Evolutionary conservation across 768 basidiomycete genomes (phyloP).

Genomic region (Mycena sanguinolenta): DNA sequence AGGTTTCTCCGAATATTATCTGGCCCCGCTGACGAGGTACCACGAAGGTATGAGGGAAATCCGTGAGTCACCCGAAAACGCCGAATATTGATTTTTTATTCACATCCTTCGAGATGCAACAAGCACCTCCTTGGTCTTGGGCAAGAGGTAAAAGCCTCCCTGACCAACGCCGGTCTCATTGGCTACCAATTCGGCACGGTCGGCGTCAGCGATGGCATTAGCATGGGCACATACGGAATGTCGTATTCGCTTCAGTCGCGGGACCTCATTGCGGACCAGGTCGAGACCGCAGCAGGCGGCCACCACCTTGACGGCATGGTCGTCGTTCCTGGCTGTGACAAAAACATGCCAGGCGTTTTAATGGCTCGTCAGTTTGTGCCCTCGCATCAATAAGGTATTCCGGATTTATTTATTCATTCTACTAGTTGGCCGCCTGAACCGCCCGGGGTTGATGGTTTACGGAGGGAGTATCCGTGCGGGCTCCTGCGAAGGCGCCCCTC

Average conservation of each 20-base stretch:
- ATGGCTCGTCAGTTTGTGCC: conserved; percentile 84
- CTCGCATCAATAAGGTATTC: conserved; percentile 1
- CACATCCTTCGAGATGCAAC: conserved; percentile 80
- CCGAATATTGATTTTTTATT: neutral
- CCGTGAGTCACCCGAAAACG: conserved; percentile 73
- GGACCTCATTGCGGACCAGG: conserved; percentile 97
- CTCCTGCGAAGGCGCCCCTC: conserved; percentile 88
- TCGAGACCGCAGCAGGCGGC: conserved; percentile 95
- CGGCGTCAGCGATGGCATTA: conserved; percentile 98
- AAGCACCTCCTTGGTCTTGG: conserved; percentile 92
- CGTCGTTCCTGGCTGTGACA: conserved; percentile 97
- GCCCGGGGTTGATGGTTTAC: conserved; percentile 98
- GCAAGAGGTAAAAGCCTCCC: conserved; percentile 86
- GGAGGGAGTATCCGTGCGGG: conserved; percentile 96
- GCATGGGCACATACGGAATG: conserved; percentile 97
- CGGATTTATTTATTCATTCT: neutral
- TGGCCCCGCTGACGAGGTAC: conserved; percentile 36
- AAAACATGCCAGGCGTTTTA: conserved; percentile 99
- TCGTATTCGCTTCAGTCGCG: conserved; percentile 96
- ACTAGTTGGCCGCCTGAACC: conserved; percentile 92
- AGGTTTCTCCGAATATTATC: conserved; percentile 44
- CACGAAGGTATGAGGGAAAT: conserved; percentile 94
- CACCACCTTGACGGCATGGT: conserved; percentile 99
- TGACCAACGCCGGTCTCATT: conserved; percentile 78
- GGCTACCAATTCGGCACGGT: conserved; percentile 99